These are phyloP conservation scores for Rhododendron kiyosumense DNA, from an alignment of 148 eudicot genomes.

Conservation along the genomic window DNA sequence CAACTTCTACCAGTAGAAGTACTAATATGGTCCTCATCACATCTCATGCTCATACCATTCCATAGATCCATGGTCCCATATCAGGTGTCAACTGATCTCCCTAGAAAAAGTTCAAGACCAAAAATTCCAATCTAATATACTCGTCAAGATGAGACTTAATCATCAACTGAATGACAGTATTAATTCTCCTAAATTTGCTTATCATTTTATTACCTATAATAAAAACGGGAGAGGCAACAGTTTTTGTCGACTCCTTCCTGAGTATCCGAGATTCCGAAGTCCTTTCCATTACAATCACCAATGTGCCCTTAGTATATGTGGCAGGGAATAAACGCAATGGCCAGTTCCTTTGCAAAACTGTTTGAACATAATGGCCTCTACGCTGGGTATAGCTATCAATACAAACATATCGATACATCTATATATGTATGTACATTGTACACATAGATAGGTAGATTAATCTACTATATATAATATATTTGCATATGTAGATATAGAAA, in stretches of 20 bases:
- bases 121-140: neutral
- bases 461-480: too few species aligned
- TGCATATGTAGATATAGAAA: too few species aligned
- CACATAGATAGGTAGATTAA: neutral
- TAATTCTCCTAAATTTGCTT: neutral
- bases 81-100: neutral
- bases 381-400: neutral
- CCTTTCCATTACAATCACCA: neutral
- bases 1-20: neutral
- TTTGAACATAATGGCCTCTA: neutral
- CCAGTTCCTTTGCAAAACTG: too few species aligned
- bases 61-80: neutral
- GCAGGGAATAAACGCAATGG: too few species aligned
- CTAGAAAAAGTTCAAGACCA: neutral
- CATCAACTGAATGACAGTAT: neutral
- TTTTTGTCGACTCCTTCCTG: neutral
- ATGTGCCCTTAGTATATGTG: too few species aligned
- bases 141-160: neutral
- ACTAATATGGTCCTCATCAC: neutral
- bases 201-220: neutral
- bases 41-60: neutral
- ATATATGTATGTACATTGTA: neutral
- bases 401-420: too few species aligned
- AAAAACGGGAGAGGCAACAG: neutral
- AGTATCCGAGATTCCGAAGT: neutral